Percentiles rank a stretch among this genome's conserved stretches.
These are phyloP conservation scores for Phyllostachys edulis DNA, from an alignment of 176 grass and related monocot genomes.

Conservation along the genomic window DNA sequence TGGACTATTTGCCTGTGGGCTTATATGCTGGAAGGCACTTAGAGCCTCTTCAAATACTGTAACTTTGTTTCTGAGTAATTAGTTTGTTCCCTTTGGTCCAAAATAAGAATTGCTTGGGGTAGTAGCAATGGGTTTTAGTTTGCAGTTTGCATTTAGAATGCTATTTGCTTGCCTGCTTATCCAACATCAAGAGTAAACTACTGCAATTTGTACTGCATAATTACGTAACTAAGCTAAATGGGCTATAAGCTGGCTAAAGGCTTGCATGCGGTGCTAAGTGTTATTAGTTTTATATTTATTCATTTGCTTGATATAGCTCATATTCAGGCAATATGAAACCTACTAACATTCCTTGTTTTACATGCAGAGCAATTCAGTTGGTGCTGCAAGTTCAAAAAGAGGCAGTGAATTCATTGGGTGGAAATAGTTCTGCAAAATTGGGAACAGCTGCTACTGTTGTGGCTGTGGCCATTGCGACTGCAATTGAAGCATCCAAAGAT, in stretches of 20 bases:
- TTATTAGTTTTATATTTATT: conserved; percentile 1
- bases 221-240: conserved; percentile 6
- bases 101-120: neutral
- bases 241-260: conserved; percentile 2
- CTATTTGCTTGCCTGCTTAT: neutral
- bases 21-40: neutral
- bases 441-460: conserved; percentile 82
- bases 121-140: neutral
- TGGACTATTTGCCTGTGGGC: neutral
- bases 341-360: conserved; percentile 32
- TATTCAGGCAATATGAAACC: neutral
- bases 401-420: conserved; percentile 73
- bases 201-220: neutral
- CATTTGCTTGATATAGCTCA: neutral
- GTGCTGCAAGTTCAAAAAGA: conserved; percentile 84
- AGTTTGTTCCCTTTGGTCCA: neutral
- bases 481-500: conserved; percentile 86
- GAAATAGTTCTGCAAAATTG: conserved; percentile 61
- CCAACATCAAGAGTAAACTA: neutral
- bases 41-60: neutral
- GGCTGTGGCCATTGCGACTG: conserved; percentile 81
- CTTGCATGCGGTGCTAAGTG: conserved; percentile 8
- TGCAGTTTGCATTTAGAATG: neutral
- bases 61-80: neutral
- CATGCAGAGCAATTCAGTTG: conserved; percentile 75